A percentile compares a stretch with the other conserved stretches of the same genome.
Conservation (phyloP, 2,329 filamentous ascomycete genomes). For the Penicillium sp. region DNA sequence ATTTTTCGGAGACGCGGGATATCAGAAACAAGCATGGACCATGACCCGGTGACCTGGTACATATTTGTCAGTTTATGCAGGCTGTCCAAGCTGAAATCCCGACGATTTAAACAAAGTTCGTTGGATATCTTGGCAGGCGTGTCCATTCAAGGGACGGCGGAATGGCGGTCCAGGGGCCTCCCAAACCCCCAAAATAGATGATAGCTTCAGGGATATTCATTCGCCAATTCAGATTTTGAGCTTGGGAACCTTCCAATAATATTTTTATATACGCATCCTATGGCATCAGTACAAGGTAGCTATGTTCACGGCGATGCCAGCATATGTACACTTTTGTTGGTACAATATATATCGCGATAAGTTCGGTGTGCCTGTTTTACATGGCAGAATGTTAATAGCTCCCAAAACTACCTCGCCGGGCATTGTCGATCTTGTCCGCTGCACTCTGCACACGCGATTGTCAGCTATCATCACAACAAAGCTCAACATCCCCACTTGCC, state of each 20-base stretch:
- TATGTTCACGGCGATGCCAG: neutral
- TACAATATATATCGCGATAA: neutral
- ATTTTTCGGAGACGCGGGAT: conserved; percentile 69
- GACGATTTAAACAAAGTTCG: neutral
- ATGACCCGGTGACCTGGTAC: neutral
- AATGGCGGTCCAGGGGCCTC: neutral
- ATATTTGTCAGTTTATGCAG: neutral
- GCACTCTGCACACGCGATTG: conserved; percentile 26
- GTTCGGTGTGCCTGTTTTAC: neutral
- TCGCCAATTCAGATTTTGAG: neutral
- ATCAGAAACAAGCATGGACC: neutral
- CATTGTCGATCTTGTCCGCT: conserved; percentile 33
- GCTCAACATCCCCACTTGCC: conserved; percentile 18
- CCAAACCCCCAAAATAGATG: neutral
- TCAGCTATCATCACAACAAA: conserved; percentile 4
- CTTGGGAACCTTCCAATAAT: neutral
- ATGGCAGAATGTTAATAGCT: neutral
- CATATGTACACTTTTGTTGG: neutral
- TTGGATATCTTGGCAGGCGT: neutral
- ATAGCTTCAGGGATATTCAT: neutral
- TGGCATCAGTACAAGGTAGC: neutral
- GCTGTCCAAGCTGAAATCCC: neutral
- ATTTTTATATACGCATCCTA: neutral
- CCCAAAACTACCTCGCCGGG: conserved; percentile 15
- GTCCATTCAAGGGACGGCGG: neutral